Evolutionary conservation across 805 yeast species (phyloP), one percentile per base, ranked within the genome.

Genomic region (Ogataea pilisensis): DNA sequence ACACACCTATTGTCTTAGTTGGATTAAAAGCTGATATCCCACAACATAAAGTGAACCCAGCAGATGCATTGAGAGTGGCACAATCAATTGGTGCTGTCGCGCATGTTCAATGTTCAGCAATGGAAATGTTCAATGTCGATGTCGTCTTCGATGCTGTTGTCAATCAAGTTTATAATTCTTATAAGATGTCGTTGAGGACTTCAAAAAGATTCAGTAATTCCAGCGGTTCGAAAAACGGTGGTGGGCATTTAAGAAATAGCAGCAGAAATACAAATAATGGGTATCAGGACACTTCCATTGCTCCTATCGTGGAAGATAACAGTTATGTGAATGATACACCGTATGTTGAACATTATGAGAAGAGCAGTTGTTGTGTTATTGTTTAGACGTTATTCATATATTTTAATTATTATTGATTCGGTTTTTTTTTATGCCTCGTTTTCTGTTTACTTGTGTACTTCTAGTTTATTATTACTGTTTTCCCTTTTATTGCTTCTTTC

Each of bases 41-140:
- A 7, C 36, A 46, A 17, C 52, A 47, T 31, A 41, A 45, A 16
- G 57, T 59, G 16, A 44, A 58, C 34, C 54, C 57, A 3, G 37
- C 19, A 11, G 53, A 55, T 35, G 62, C 64, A 3, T 27, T 35
- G 25, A 43, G 42, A 17, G 58, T 59, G 18, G 62, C 65, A 11
- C 43, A 47, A 27, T 73, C 73, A 29, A 71, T 82, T 41, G 84
- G 83, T 28, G 91, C 95, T 0, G 66, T 75, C 25, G 80, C 78
- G 4, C 91, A 85, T 57, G 62, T 86, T 38, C 85, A 83, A 59
- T 87, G 95, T 57, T 85, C 95, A 7, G 87, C 96, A 5, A 82
- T 78, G 50, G 67, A 73, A 16, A 78, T 79, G 69, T 70, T 73
- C 42, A 85, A 87, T 42, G 76, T 90, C 8, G 66, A 68, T 36